phyloP scores from a whole-genome alignment of 2,329 filamentous ascomycete genomes.

The Aspergillus hortae region DNA sequence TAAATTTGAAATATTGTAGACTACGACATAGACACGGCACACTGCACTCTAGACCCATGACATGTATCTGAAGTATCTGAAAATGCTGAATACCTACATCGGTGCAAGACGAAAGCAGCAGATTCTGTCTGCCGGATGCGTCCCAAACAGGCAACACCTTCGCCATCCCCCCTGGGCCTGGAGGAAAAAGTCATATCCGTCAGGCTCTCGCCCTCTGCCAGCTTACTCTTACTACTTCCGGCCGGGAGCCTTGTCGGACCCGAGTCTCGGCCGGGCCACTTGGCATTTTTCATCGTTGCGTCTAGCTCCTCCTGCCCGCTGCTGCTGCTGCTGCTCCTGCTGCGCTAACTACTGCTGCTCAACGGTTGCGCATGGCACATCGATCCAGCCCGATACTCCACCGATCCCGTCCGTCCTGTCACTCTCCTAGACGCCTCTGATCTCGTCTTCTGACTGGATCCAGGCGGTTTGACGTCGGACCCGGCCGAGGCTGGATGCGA shows the following conservation, averaged over 20 bases:
- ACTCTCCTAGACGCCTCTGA: background rate
- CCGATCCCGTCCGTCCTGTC: slow-evolving; percentile 3
- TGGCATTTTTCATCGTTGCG: background rate
- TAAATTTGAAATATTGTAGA: background rate
- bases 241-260: slow-evolving; percentile 6
- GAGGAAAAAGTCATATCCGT: background rate
- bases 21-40: background rate
- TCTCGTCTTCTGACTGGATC: slow-evolving; percentile 5
- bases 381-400: slow-evolving; percentile 6
- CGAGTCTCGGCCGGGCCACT: slow-evolving; percentile 13
- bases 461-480: slow-evolving; percentile 14
- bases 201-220: too few relatives aligned
- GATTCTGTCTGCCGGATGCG: background rate
- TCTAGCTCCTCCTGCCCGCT: background rate
- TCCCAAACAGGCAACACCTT: background rate
- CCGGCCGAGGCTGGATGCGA: slow-evolving; percentile 21
- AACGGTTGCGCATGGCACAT: slow-evolving; percentile 12
- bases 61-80: too few relatives aligned
- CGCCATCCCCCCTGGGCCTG: background rate
- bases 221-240: background rate
- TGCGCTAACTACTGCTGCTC: slow-evolving; percentile 5
- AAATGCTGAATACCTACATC: too few relatives aligned
- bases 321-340: slow-evolving; percentile 3
- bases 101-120: background rate
- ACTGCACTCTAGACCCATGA: too few relatives aligned